Base-by-base conservation (phyloP, 75 land plant species). In the Isoetes taiwanensis region DNA sequence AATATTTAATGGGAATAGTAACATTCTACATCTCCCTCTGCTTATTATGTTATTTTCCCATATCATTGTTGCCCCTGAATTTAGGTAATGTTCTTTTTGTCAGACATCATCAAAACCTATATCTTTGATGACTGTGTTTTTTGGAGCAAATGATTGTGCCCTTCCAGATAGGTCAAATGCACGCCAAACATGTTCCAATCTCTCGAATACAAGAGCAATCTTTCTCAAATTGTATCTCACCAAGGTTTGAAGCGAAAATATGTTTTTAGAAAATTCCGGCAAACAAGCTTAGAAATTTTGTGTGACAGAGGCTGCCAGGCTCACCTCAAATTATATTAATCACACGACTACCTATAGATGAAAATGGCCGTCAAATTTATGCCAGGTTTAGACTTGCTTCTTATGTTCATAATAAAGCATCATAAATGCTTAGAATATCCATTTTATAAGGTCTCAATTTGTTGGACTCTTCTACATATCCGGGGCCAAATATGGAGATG, bases 271-370 rank as follows among this genome's bases (percentile, higher is more conserved):
- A n/a, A n/a, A n/a, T n/a, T n/a, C n/a, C n/a, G n/a, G n/a, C n/a
- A n/a, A n/a, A n/a, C n/a, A n/a, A n/a, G n/a, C n/a, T n/a, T n/a
- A n/a, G n/a, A n/a, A n/a, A n/a, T n/a, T n/a, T n/a, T 32, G 14
- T 59, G 32, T 33, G 35, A 43, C 65, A 82, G 85, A 63, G 62
- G 19, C 39, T 34, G 28, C 78, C 79, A 69, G 70, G 68, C 14
- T 34, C 33, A 3, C 67, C 83, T 25, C 38, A 33, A 20, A 42
- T 84, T 27, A 33, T 84, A 12, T 71, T 84, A 21, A 76, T 84
- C 30, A 72, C 80, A 28, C 88, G 83, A 25, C 88, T 83, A n/a
- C 88, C 88, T 6, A 41, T 85, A 62, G 90, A 85, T 77, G 85
- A 79, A 64, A 57, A 61, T 41, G 90, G 82, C 24, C 76, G 90